These are phyloP conservation scores for Lachnellula hyalina DNA, from an alignment of 2,329 filamentous ascomycete species.

Conservation along the genomic window DNA sequence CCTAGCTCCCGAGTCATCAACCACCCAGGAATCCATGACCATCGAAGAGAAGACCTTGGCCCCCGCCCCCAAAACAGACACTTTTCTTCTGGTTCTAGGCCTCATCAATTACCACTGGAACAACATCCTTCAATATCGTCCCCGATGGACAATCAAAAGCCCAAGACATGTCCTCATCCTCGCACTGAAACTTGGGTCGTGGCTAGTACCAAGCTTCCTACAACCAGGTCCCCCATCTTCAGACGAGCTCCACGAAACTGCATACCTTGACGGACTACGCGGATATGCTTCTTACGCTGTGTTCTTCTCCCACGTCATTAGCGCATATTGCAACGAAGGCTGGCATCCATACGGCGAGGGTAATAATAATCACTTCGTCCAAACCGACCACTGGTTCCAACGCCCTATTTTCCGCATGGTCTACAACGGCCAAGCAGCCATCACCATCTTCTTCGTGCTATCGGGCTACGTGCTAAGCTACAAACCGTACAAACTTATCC, in stretches of 20 bases:
- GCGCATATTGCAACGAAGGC: background rate
- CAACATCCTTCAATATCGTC: background rate
- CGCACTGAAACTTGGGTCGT: background rate
- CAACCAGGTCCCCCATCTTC: background rate
- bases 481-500: conserved; percentile 35
- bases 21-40: background rate
- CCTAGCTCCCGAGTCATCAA: background rate
- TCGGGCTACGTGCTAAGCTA: conserved; percentile 41
- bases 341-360: conserved; percentile 1
- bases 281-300: conserved; percentile 32
- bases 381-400: conserved; percentile 32
- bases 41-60: background rate
- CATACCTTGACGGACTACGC: conserved; percentile 42
- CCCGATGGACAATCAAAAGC: background rate
- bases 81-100: background rate
- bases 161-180: background rate
- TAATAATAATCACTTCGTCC: background rate
- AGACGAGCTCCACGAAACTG: conserved; percentile 25
- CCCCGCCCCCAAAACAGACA: background rate
- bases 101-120: background rate
- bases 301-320: background rate
- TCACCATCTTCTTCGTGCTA: conserved; percentile 44
- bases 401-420: conserved; percentile 38
- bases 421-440: conserved; percentile 38
- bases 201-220: background rate